phyloP scores from a whole-genome alignment of 2,329 filamentous ascomycete genomes.

The Xylogone sp. region DNA sequence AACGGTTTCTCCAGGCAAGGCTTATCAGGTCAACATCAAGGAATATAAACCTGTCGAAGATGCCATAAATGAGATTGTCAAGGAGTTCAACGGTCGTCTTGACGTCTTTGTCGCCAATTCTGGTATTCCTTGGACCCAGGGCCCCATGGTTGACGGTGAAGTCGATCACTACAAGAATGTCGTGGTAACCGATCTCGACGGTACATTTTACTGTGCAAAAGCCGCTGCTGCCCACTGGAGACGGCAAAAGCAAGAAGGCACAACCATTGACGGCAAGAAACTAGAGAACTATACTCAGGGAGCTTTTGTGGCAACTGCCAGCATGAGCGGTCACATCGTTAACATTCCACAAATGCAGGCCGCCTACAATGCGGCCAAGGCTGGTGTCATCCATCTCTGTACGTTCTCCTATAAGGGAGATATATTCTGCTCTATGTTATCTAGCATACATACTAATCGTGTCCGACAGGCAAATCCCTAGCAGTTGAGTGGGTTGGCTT shows the following conservation, averaged over 20 bases:
- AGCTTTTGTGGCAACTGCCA: slow-evolving; percentile 74
- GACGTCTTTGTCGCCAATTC: slow-evolving; percentile 79
- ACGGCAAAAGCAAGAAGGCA: slow-evolving; percentile 65
- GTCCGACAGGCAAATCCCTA: slow-evolving; percentile 56
- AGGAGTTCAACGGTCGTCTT: slow-evolving; percentile 69
- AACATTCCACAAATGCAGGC: slow-evolving; percentile 74
- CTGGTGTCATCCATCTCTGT: slow-evolving; percentile 57
- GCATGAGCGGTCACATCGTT: slow-evolving; percentile 74
- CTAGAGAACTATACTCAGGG: slow-evolving; percentile 59
- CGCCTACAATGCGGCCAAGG: slow-evolving; percentile 71
- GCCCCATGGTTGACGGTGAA: slow-evolving; percentile 61
- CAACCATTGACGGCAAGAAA: slow-evolving; percentile 56
- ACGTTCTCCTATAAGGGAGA: slow-evolving; percentile 27
- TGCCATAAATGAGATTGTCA: slow-evolving; percentile 48
- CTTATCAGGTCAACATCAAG: slow-evolving; percentile 59
- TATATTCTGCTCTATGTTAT: neutral
- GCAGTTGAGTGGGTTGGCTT: slow-evolving; percentile 76
- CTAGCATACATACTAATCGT: slow-evolving; percentile 1
- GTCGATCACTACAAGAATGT: slow-evolving; percentile 64
- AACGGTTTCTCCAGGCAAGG: slow-evolving; percentile 41
- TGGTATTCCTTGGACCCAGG: slow-evolving; percentile 70
- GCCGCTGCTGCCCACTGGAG: slow-evolving; percentile 67
- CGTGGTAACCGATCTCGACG: slow-evolving; percentile 68
- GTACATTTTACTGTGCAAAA: slow-evolving; percentile 73
- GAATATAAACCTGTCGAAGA: slow-evolving; percentile 47